Conservation (phyloP, 2,329 filamentous ascomycete genomes). For the Neofusicoccum sp. region DNA sequence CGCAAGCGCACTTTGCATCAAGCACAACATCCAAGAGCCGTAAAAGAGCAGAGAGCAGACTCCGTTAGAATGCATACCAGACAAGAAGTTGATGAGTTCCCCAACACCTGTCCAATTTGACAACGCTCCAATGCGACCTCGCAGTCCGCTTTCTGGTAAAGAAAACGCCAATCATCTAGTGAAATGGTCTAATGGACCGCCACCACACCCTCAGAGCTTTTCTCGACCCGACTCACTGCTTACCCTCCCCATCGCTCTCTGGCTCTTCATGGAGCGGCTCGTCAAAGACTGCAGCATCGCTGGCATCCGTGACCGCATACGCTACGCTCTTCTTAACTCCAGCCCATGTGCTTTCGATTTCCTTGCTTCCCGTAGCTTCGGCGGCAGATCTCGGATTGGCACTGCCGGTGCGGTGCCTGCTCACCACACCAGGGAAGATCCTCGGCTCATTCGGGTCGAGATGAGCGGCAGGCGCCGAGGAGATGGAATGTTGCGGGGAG, state of each 20-base stretch:
- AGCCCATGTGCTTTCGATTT: constrained; percentile 1
- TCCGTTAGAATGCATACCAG: constrained; percentile 12
- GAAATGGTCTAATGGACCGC: no score
- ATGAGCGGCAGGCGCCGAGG: constrained; percentile 29
- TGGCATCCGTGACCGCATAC: constrained; percentile 6
- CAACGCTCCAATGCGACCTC: background rate
- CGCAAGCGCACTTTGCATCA: background rate
- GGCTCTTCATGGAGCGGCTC: constrained; percentile 18
- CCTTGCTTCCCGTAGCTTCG: background rate
- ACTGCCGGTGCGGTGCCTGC: constrained; percentile 43
- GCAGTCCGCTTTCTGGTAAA: background rate
- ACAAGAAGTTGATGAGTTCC: background rate
- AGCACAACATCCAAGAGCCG: background rate
- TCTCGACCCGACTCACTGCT: background rate
- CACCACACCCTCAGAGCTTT: no score
- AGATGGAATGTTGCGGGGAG: constrained; percentile 28
- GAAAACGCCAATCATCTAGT: background rate
- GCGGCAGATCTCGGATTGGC: constrained; percentile 1
- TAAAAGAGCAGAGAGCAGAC: background rate
- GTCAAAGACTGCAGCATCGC: constrained; percentile 16
- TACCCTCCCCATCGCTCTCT: background rate
- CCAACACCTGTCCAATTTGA: background rate
- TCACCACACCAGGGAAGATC: constrained; percentile 72
- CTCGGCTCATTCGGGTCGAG: constrained; percentile 63
- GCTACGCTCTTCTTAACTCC: constrained; percentile 11